Evolutionary conservation across 805 yeast genomes (phyloP), one percentile per base, ranked within the genome.

Genomic region (Kuraishia floccosa): DNA sequence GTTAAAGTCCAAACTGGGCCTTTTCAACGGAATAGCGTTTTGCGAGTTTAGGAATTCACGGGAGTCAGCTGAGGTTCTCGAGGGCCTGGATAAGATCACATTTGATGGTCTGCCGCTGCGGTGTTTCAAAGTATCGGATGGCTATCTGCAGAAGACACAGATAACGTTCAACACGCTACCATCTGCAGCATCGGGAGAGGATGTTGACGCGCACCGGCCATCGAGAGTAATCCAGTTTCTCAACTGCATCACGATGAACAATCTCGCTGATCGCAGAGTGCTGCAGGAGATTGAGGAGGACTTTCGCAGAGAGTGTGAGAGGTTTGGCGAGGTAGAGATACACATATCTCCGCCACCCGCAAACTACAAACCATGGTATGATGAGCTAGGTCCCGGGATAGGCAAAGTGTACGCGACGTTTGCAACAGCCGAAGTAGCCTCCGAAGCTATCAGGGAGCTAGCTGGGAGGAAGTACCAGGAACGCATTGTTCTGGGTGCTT

Each of bases 341-440:
- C 64, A 63, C 34, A 69, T 85, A 12, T 86, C 91, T 0, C 62
- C 66, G 40, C 86, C 76, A 1, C 37, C 49, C 12, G 43, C 46
- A 2, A 58, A 55, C 25, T 61, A 55, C 44, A 61, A 59, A 31
- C 32, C 33, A 2, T 38, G 41, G 11, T 22, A 38, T 10, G 52
- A 66, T 47, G 63, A 71, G 44, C 43, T 65, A 40, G 57, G 63
- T 47, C 33, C 69, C 54, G 34, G 66, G 56, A 63, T 76, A 29
- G 95, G 96, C 0, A 77, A 72, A 38, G 63, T 85, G 0, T 85
- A 64, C 49, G 71, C 82, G 15, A 72, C 77, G 49, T 86, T 80
- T 51, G 63, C 60, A 1, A 56, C 58, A 9, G 52, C 60, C 2
- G 67, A 66, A 2, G 52, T 55, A 2, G 77, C 94, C 1, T 47